Base-by-base conservation (phyloP, 2,329 filamentous ascomycete genomes). In the Ophiostoma ulmi region DNA sequence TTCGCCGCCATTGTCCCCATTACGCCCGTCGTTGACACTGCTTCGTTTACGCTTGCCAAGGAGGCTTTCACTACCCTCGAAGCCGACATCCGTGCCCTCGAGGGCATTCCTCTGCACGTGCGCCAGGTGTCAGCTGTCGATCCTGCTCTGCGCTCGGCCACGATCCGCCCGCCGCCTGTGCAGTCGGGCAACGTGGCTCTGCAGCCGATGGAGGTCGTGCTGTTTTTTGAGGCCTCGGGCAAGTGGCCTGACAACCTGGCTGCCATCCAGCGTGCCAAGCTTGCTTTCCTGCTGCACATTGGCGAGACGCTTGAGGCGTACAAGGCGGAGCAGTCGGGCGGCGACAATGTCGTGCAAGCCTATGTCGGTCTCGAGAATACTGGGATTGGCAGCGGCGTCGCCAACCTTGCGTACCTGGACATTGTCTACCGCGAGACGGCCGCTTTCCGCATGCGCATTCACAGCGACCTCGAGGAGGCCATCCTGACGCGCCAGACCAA, bases 171-270 rank as follows among this genome's bases (percentile, higher is more conserved):
- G 26, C 88, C 88, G 0, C 74, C 78, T 2, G 78, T 83, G 55
- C 81, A 81, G 35, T 81, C 83, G 17, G 80, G 81, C 68, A 83
- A 82, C 26, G 80, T 79, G 0, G 75, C 79, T 22, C 75, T 83
- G 70, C 77, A 79, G 36, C 90, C 92, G 0, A 90, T 94, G 74
- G 90, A 96, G 74, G 86, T 96, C 41, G 86, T 93, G 61, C 84
- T 99, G 67, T 94, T 94, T 77, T 98, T 99, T 75, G 95, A 99
- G 80, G 92, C 91, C 5, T 98, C 95, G 7, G 90, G 89, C 65
- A 90, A 92, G 75, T 99, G 95, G 95, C 95, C 95, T 0, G 94
- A 98, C 77, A 93, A 96, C 77, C 81, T 98, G 10, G 87, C 87
- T 3, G 94, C 94, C 5, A 97, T 98, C 70, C 95, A 99, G 78